Evolutionary conservation across 1,284 basidiomycete genomes (phyloP).

Genomic region (Chondrostereum purpureum): DNA sequence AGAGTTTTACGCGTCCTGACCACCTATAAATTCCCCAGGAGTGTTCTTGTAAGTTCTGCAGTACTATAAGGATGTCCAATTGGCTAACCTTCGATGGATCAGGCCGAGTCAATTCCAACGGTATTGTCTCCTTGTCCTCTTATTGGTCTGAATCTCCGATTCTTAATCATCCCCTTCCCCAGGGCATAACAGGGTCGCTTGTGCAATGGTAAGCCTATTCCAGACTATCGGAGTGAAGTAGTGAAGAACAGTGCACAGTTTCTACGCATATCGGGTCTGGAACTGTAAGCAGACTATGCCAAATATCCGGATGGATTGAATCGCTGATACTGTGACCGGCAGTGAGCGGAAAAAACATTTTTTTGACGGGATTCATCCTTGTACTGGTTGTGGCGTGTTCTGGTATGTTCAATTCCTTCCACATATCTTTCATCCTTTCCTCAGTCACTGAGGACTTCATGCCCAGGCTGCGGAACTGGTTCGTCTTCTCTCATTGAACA

Average conservation of each 20-base stretch:
- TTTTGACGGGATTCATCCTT: slow-evolving; percentile 8
- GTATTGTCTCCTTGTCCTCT: no score
- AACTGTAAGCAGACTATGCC: slow-evolving; percentile 6
- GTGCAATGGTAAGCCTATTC: slow-evolving; percentile 11
- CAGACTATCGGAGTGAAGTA: no score
- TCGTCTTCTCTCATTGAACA: background rate
- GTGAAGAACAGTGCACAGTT: no score
- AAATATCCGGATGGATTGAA: no score
- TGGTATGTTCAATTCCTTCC: slow-evolving; percentile 5
- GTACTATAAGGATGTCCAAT: background rate
- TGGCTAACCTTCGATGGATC: background rate
- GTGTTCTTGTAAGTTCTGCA: background rate
- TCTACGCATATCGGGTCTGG: slow-evolving; percentile 8
- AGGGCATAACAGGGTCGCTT: slow-evolving; percentile 12
- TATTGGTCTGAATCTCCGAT: no score
- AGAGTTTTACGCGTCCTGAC: background rate
- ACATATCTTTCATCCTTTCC: background rate
- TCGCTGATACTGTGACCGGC: background rate
- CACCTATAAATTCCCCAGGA: background rate
- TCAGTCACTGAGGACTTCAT: background rate
- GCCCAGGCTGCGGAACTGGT: slow-evolving; percentile 12
- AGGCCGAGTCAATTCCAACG: background rate
- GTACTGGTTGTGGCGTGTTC: slow-evolving; percentile 9
- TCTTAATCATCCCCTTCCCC: no score
- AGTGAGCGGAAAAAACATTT: slow-evolving; percentile 12